Evolutionary conservation across 2,329 filamentous ascomycete species (phyloP).

Genomic region (Penicillium verrucosum): DNA sequence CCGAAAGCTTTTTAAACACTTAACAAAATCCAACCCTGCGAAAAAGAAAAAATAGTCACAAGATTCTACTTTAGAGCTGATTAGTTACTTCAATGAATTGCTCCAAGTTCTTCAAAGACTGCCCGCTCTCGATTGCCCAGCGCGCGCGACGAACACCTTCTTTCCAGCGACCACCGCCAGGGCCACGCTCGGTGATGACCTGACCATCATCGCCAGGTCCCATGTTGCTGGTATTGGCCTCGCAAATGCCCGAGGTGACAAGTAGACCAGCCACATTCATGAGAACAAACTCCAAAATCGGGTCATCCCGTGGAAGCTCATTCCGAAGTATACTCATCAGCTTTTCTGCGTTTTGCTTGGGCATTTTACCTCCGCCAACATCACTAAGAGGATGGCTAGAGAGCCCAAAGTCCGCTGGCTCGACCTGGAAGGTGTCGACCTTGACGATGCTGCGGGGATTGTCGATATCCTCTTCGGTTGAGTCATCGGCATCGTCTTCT

Average conservation of each 20-base stretch:
- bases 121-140: slow-evolving; percentile 83
- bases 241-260: slow-evolving; percentile 80
- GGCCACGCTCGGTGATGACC: slow-evolving; percentile 77
- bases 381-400: slow-evolving; percentile 67
- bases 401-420: slow-evolving; percentile 85
- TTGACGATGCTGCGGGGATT: slow-evolving; percentile 48
- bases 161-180: slow-evolving; percentile 88
- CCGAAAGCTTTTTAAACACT: neutral
- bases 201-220: slow-evolving; percentile 74
- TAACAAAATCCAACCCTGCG: neutral
- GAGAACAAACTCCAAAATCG: slow-evolving; percentile 88
- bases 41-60: neutral
- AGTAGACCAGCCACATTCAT: slow-evolving; percentile 90
- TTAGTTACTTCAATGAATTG: slow-evolving; percentile 83
- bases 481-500: slow-evolving; percentile 44
- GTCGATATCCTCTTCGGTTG: slow-evolving; percentile 40
- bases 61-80: slow-evolving; percentile 26
- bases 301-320: slow-evolving; percentile 70
- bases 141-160: slow-evolving; percentile 83
- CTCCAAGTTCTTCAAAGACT: slow-evolving; percentile 78
- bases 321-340: slow-evolving; percentile 72
- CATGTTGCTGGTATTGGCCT: slow-evolving; percentile 76
- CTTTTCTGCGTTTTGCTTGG: slow-evolving; percentile 82
- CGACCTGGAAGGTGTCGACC: slow-evolving; percentile 73
- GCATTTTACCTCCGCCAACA: slow-evolving; percentile 81